A percentile compares a stretch with the other conserved stretches of the same genome.
These are phyloP conservation scores for Grosmannia huntii DNA, from an alignment of 2,329 filamentous ascomycete genomes.

Conservation along the genomic window DNA sequence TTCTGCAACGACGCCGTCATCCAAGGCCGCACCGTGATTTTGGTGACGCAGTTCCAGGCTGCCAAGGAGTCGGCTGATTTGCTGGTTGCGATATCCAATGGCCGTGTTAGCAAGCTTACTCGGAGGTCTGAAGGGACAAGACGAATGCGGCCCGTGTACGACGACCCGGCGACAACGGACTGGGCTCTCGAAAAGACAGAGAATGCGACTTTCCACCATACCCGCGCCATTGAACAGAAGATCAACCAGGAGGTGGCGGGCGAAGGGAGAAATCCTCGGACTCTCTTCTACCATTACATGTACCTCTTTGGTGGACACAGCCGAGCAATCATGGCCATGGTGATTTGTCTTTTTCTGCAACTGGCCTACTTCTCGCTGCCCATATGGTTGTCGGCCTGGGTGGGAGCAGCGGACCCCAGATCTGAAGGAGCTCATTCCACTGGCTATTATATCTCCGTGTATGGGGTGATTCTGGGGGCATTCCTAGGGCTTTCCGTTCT, in stretches of 20 bases:
- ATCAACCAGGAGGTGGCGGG: conserved; percentile 36
- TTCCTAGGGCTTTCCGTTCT: conserved; percentile 30
- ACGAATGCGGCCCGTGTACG: background rate
- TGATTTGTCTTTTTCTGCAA: conserved; percentile 27
- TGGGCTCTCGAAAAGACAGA: background rate
- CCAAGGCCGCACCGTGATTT: conserved; percentile 37
- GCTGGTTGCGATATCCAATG: background rate
- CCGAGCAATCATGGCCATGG: conserved; percentile 27
- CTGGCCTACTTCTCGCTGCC: conserved; percentile 24
- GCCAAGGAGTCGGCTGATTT: background rate
- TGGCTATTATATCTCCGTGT: conserved; percentile 39
- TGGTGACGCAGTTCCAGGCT: conserved; percentile 39
- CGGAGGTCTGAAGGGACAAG: background rate
- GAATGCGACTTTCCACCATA: background rate
- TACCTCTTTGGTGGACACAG: conserved; percentile 33
- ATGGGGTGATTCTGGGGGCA: conserved; percentile 29
- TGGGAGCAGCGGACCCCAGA: conserved; percentile 32
- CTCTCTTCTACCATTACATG: conserved; percentile 34
- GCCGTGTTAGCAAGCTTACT: background rate
- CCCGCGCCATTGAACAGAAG: conserved; percentile 21
- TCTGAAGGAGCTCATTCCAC: conserved; percentile 28
- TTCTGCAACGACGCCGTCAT: conserved; percentile 41
- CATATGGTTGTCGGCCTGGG: conserved; percentile 38
- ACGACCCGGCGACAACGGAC: background rate
- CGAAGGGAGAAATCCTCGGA: background rate